Evolutionary conservation across 768 basidiomycete genomes (phyloP).

Genomic region (Filobasidium wieringae): DNA sequence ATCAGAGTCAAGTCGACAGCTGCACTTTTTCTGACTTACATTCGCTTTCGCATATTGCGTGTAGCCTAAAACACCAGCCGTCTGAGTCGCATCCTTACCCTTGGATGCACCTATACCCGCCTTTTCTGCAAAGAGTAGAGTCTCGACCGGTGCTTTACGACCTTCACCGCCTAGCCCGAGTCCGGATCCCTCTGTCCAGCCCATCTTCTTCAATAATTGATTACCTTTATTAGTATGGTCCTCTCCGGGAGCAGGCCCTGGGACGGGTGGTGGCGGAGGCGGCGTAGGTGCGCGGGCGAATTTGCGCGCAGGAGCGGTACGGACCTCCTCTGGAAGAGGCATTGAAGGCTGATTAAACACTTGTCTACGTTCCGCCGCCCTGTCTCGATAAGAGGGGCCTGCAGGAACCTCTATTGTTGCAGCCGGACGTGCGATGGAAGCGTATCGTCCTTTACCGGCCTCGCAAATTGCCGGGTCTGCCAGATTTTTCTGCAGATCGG

Average conservation of each 20-base stretch:
- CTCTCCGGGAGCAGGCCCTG: conserved; percentile 57
- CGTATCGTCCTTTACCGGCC: conserved; percentile 54
- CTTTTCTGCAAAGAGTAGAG: conserved; percentile 64
- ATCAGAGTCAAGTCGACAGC: neutral
- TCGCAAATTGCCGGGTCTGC: conserved; percentile 42
- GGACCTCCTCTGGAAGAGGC: conserved; percentile 51
- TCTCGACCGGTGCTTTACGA: conserved; percentile 74
- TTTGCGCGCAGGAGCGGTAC: conserved; percentile 41
- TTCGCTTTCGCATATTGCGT: conserved; percentile 26
- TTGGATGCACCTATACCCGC: conserved; percentile 88
- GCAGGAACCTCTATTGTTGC: conserved; percentile 45
- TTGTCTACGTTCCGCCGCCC: conserved; percentile 79
- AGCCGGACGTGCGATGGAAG: conserved; percentile 48
- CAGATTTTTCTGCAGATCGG: conserved; percentile 65
- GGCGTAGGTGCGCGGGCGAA: conserved; percentile 49
- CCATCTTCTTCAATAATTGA: conserved; percentile 92
- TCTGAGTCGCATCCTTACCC: conserved; percentile 49
- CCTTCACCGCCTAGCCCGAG: conserved; percentile 73
- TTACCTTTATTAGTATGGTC: conserved; percentile 83
- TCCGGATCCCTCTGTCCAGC: conserved; percentile 84
- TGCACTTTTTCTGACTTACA: conserved; percentile 20
- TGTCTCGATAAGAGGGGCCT: conserved; percentile 74
- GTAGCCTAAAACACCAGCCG: conserved; percentile 24
- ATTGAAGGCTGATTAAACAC: conserved; percentile 86
- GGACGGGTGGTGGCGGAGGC: conserved; percentile 53